A percentile compares a stretch with the other conserved stretches of the same genome.
Conservation (phyloP, 345 rosid species). For the Viola odorata region DNA sequence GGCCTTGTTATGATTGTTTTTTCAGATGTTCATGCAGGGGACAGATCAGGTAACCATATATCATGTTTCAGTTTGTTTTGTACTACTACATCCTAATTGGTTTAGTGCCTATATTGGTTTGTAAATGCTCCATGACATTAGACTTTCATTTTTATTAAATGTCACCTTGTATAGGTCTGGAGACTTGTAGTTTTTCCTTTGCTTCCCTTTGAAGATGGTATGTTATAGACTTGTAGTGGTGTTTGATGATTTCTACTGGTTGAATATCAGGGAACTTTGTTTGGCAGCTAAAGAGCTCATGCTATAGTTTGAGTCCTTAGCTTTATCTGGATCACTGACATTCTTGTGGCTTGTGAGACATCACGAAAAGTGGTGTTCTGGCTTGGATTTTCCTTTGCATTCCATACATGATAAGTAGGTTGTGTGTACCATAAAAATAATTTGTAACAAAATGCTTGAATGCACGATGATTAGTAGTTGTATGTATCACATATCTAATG, state of each 20-base stretch:
- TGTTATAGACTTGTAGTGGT: not conserved
- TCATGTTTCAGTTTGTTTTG: not conserved
- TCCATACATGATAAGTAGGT: too few species aligned
- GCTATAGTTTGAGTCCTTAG: too few species aligned
- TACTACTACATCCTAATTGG: conserved; percentile 3
- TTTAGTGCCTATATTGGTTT: not conserved
- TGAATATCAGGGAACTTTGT: not conserved
- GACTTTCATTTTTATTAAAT: not conserved
- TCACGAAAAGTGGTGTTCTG: too few species aligned
- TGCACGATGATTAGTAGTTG: not conserved
- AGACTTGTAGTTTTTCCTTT: not conserved
- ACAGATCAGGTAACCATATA: conserved; percentile 50
- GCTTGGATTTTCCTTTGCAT: too few species aligned
- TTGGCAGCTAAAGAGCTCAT: too few species aligned
- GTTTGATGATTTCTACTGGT: not conserved
- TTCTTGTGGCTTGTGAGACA: too few species aligned
- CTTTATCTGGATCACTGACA: too few species aligned
- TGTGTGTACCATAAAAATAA: too few species aligned
- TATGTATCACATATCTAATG: not conserved
- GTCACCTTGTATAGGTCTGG: not conserved
- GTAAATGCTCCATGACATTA: not conserved
- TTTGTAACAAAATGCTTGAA: too few species aligned
- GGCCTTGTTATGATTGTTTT: conserved; percentile 81
- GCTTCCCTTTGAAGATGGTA: not conserved
- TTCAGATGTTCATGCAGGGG: conserved; percentile 84